Evolutionary conservation across 208 protist genomes (phyloP), one percentile per base, ranked within the genome.

Genomic region (Strigomonas oncopelti): DNA sequence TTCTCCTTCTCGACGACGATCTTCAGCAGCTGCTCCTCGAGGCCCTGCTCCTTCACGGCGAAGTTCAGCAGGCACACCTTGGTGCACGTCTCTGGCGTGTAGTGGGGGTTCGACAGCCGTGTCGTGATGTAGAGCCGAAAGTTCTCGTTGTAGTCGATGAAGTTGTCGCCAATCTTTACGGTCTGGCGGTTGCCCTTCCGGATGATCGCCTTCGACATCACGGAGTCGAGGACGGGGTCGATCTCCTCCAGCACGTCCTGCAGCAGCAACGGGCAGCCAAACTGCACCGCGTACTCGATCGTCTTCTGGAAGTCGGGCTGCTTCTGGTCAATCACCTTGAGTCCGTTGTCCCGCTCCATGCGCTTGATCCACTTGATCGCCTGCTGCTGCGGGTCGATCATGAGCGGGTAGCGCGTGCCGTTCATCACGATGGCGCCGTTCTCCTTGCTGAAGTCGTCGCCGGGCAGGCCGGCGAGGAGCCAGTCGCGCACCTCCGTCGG

Each of bases 371-470:
- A 99, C 84, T 98, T 98, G 75, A 98, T 99, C 5, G 98, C 98
- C 85, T 99, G 98, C 75, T 91, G 88, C 86, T 99, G 98, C 48
- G 98, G 98, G 78, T 99, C 98, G 68, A 99, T 98, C 90, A 99
- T 98, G 24, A 99, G 90, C 27, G 98, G 98, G 87, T 98, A 99
- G 65, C 97, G 93, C 32, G 87, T 83, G 24, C 93, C 94, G 45
- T 88, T 82, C 31, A 93, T 98, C 7, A 99, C 97, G 24, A 99
- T 81, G n/a, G 98, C 87, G 61, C 97, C 98, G 80, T 99, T 99
- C 83, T 98, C 95, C 61, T 81, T 78, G 70, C 87, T 97, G 83
- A 99, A 99, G 62, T 92, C 88, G 75, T 99, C 98, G 5, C 88
- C 84, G 0, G 98, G 97, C 0, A 99, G 89, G 7, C 97, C 97